Conservation (phyloP, 176 grass and related monocot genomes). For the Echinochloa phyllopogon region DNA sequence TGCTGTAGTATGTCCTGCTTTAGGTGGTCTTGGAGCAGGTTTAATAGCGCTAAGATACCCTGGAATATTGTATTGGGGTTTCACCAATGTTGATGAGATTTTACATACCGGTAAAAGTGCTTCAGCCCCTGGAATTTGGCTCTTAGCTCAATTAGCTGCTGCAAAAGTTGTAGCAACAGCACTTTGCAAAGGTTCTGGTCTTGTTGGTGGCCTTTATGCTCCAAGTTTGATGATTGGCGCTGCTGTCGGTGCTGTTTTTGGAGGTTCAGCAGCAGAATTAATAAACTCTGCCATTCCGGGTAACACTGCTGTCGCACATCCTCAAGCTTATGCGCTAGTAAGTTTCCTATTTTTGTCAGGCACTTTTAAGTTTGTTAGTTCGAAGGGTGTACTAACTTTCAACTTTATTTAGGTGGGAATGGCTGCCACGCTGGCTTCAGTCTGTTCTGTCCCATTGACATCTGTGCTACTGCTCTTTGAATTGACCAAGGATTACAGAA, state of each 20-base stretch:
- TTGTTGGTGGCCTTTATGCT: slow-evolving; percentile 98
- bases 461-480: slow-evolving; percentile 97
- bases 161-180: slow-evolving; percentile 97
- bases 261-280: slow-evolving; percentile 86
- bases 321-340: slow-evolving; percentile 98
- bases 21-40: slow-evolving; percentile 93
- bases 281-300: slow-evolving; percentile 92
- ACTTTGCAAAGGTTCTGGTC: slow-evolving; percentile 98
- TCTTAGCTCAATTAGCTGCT: slow-evolving; percentile 85
- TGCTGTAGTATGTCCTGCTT: slow-evolving; percentile 92
- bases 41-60: slow-evolving; percentile 97
- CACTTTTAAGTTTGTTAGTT: slow-evolving; percentile 18
- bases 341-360: slow-evolving; percentile 37
- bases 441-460: slow-evolving; percentile 91
- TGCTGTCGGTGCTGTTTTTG: slow-evolving; percentile 97
- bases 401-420: slow-evolving; percentile 82
- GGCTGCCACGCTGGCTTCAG: slow-evolving; percentile 94
- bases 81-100: slow-evolving; percentile 98
- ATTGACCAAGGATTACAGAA: slow-evolving; percentile 97
- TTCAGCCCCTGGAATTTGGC: slow-evolving; percentile 96
- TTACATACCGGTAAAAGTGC: slow-evolving; percentile 96
- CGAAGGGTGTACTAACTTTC: slow-evolving; percentile 17
- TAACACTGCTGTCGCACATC: slow-evolving; percentile 94
- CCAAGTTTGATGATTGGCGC: slow-evolving; percentile 99
- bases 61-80: slow-evolving; percentile 97